Base-by-base conservation (phyloP, 78 protist genomes). In the Thecamonas trahens region DNA sequence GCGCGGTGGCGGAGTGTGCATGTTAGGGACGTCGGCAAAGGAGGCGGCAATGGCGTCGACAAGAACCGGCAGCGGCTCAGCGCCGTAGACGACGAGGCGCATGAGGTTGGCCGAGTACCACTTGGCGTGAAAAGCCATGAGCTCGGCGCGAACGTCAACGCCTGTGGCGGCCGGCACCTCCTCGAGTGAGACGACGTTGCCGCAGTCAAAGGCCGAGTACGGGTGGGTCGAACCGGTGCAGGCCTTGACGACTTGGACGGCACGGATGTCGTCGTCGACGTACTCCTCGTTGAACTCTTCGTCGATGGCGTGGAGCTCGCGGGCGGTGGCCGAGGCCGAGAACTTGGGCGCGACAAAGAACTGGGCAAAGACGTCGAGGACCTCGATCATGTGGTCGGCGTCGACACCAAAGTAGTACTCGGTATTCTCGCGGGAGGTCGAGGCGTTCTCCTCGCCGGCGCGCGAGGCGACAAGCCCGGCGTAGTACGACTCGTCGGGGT, bases 331-430 rank as follows among this genome's bases (percentile, higher is more conserved):
- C 35, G 29, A 2, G n/a, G 3, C 77, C 11, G 74, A 47, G 55
- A 89, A 70, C 61, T 80, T 61, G 3, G 94, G 94, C 9, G 67
- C 32, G 4, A 77, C 58, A 55, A 89, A 89, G 76, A 89, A 89
- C 28, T 80, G 83, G 24, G 81, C 53, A 35, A 80, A 89, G 14
- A 61, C 22, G 40, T 80, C 87, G 22, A 83, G 75, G 32, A 73
- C 83, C 29, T 24, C 72, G 44, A 45, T n/a, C 31, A 82, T 49
- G 28, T 47, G 24, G 11, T 18, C 39, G 29, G 20, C 53, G 47
- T 22, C 31, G 1, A 69, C 72, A n/a, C 49, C 49, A 61, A 79
- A 85, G 32, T 67, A 53, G 76, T 66, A 85, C 37, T 15, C 20
- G 17, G 90, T 85, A 7, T 35, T 1, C 37, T 76, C 77, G 26